Base-by-base conservation (phyloP, 352 stramenopile genomes). In the Pythium apleroticum region DNA sequence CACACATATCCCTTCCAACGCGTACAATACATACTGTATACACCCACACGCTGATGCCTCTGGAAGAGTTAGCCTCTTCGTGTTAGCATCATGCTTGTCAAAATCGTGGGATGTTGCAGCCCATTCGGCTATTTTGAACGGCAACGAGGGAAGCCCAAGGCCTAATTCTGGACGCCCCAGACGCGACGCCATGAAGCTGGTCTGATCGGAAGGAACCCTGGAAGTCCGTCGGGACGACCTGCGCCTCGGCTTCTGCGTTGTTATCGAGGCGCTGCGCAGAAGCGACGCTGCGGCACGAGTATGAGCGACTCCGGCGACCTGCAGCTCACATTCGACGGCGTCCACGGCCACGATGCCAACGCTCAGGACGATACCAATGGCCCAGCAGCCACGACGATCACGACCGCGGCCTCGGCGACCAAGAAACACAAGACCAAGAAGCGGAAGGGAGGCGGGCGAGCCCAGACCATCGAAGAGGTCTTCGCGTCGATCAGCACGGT, bases 401-500 rank as follows among this genome's bases (percentile, higher is more conserved):
- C 14, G 31, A 33, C 15, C 9, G 20, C n/a, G 14, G 48, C 50
- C 4, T 56, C 52, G 10, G 4, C 24, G 3, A 52, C 65, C 14
- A 88, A 84, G 71, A 87, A 83, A 55, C 31, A 61, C 25, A 87
- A 87, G 45, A 66, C 77, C 45, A 84, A 80, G 45, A 92, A 88
- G 46, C 82, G 78, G 50, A 86, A 81, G n/a, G 58, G 60, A 15
- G 80, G 75, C 2, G 68, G 74, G 1, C 64, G 81, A 43, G 77
- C 84, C 4, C 80, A 90, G 60, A 84, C 80, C 0, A 84, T 94
- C 33, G 86, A 94, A 56, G 83, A 94, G 46, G 68, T 92, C 5
- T 94, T 94, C 56, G 81, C 81, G 15, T 91, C 78, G 1, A 78
- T 92, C 30, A 92, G 82, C 61, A 88, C 78, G 2, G 75, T 86